These are phyloP conservation scores for Globisporangium iwayamae DNA, from an alignment of 352 stramenopile species.

Conservation along the genomic window DNA sequence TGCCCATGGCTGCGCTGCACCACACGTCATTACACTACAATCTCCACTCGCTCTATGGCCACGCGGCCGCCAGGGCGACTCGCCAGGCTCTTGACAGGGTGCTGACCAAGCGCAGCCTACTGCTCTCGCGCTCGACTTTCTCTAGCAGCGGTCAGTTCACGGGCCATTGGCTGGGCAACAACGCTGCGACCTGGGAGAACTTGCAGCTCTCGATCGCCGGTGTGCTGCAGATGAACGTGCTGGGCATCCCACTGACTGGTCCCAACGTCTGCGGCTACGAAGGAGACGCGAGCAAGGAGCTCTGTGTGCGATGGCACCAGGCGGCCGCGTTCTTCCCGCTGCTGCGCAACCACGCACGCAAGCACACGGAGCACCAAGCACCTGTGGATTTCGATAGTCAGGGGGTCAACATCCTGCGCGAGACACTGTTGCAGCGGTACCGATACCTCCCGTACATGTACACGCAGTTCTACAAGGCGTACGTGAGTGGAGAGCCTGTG, in stretches of 20 bases:
- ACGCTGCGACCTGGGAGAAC: slow-evolving; percentile 74
- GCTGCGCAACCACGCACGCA: slow-evolving; percentile 68
- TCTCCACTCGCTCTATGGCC: slow-evolving; percentile 80
- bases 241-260: slow-evolving; percentile 68
- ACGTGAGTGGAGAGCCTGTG: slow-evolving; percentile 40
- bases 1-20: slow-evolving; percentile 73
- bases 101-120: slow-evolving; percentile 52
- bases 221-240: slow-evolving; percentile 74
- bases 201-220: slow-evolving; percentile 67
- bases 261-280: slow-evolving; percentile 62
- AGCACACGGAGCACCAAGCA: slow-evolving; percentile 33
- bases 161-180: slow-evolving; percentile 58
- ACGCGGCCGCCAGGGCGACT: slow-evolving; percentile 55
- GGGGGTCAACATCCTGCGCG: slow-evolving; percentile 57
- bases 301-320: slow-evolving; percentile 85
- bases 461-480: slow-evolving; percentile 67
- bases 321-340: slow-evolving; percentile 74
- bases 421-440: slow-evolving; percentile 62
- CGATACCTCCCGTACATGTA: slow-evolving; percentile 84
- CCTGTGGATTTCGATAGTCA: slow-evolving; percentile 68
- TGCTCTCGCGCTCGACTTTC: slow-evolving; percentile 71
- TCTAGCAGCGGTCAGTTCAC: slow-evolving; percentile 54
- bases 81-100: slow-evolving; percentile 42
- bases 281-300: slow-evolving; percentile 44
- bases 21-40: slow-evolving; percentile 81